Percentiles rank a stretch among this genome's conserved stretches.
Conservation (phyloP, 352 stramenopile genomes). For the Blastocystis sp. region DNA sequence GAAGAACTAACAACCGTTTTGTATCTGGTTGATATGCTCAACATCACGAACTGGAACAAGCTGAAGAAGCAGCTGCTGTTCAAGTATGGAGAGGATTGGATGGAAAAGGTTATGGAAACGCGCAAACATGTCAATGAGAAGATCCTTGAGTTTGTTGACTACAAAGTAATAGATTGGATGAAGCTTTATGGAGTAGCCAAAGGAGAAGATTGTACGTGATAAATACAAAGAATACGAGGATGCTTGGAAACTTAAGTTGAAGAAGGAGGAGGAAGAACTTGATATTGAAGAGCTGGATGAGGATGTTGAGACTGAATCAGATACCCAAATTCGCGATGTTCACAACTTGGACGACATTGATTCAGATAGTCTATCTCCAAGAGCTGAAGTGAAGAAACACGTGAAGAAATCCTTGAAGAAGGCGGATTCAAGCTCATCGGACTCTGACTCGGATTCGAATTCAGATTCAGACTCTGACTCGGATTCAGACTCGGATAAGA, state of each 20-base stretch:
- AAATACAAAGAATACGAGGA: constrained; percentile 61
- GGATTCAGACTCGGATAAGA: not conserved
- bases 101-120: constrained; percentile 24
- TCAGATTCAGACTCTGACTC: not conserved
- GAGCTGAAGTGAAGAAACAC: not conserved
- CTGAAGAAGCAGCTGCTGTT: constrained; percentile 57
- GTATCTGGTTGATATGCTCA: constrained; percentile 33
- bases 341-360: constrained; percentile 58
- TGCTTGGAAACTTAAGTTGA: constrained; percentile 55
- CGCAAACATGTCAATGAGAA: constrained; percentile 31
- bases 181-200: not conserved
- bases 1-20: constrained; percentile 39
- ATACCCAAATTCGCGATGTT: constrained; percentile 53
- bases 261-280: constrained; percentile 61
- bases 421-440: not conserved
- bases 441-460: not conserved
- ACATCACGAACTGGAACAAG: constrained; percentile 55
- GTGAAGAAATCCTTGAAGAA: constrained; percentile 12
- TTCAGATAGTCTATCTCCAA: not conserved
- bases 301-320: constrained; percentile 44
- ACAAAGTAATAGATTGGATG: not conserved
- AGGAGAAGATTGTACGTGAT: constrained; percentile 57
- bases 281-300: constrained; percentile 58
- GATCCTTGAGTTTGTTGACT: constrained; percentile 50
- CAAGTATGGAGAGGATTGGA: constrained; percentile 51